Percentiles rank a stretch among this genome's conserved stretches.
Evolutionary conservation across 2,329 filamentous ascomycete species (phyloP).

Genomic region (Stachybotrys chlorohalonatus): DNA sequence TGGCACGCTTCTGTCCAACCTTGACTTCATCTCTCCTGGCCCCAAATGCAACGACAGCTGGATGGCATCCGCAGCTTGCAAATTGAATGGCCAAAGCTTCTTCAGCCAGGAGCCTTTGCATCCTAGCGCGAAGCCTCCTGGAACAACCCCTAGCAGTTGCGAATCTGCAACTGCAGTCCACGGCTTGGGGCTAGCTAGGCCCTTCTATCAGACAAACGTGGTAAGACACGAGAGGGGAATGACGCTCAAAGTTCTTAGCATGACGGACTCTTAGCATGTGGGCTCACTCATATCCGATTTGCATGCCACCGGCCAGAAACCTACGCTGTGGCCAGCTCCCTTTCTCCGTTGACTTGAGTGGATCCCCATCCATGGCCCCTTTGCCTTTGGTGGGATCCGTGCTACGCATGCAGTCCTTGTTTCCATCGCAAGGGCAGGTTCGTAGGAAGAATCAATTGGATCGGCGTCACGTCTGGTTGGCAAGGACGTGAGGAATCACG

Average conservation of each 20-base stretch:
- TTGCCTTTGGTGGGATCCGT: not conserved
- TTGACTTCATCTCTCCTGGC: too few species aligned
- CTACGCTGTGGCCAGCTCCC: not conserved
- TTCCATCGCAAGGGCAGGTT: not conserved
- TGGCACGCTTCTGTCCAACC: too few species aligned
- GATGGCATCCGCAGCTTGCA: too few species aligned
- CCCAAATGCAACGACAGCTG: too few species aligned
- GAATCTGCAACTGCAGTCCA: too few species aligned
- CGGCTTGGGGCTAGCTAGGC: too few species aligned
- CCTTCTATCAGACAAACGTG: not conserved
- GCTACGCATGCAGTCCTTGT: too few species aligned
- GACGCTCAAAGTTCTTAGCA: not conserved
- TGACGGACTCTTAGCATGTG: not conserved
- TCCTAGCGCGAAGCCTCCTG: not conserved
- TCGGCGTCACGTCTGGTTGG: too few species aligned
- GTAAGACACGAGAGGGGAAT: not conserved
- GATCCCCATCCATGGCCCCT: not conserved
- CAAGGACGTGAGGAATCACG: too few species aligned
- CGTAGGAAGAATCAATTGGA: too few species aligned
- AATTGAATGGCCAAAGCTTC: too few species aligned
- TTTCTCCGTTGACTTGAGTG: not conserved
- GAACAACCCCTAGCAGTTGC: not conserved
- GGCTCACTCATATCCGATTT: not conserved
- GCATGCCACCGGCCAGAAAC: not conserved
- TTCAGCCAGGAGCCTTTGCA: too few species aligned